Percentiles rank a stretch among this genome's conserved stretches.
Conservation (phyloP, 768 basidiomycete genomes). For the Crassisporium funariophilum region DNA sequence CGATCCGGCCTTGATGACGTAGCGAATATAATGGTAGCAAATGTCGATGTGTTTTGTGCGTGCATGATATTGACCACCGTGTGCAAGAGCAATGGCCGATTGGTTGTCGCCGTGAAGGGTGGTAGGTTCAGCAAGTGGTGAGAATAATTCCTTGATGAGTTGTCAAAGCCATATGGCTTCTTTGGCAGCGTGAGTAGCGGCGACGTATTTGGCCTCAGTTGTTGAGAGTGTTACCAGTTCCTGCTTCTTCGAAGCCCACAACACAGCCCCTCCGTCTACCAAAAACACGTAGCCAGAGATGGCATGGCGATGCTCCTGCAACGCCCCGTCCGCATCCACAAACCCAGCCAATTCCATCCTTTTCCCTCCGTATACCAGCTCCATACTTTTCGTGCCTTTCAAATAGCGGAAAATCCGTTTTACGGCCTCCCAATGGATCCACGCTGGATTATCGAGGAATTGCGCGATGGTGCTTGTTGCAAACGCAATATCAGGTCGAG, state of each 20-base stretch:
- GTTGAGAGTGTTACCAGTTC: constrained; percentile 33
- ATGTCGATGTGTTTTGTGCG: constrained; percentile 6
- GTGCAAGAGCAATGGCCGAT: constrained; percentile 17
- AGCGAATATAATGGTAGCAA: background rate
- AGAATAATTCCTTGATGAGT: constrained; percentile 15
- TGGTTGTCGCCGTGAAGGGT: constrained; percentile 21
- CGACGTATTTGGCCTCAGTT: constrained; percentile 45
- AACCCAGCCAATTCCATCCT: constrained; percentile 6
- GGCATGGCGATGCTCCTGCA: constrained; percentile 7
- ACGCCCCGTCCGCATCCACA: constrained; percentile 22
- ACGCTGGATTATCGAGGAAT: constrained; percentile 33
- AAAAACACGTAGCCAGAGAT: constrained; percentile 30
- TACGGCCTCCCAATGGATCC: constrained; percentile 37
- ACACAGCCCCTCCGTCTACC: constrained; percentile 34
- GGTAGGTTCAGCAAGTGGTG: constrained; percentile 1
- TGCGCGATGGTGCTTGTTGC: constrained; percentile 33
- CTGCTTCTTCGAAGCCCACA: constrained; percentile 38
- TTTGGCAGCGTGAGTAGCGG: constrained; percentile 24
- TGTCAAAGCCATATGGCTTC: constrained; percentile 25
- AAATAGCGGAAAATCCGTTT: constrained; percentile 46
- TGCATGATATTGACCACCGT: constrained; percentile 24
- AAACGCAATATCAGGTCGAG: constrained; percentile 42
- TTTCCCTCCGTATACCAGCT: constrained; percentile 8
- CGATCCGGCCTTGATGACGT: background rate
- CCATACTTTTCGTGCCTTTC: constrained; percentile 16